A percentile compares a stretch with the other conserved stretches of the same genome.
These are phyloP conservation scores for Pseudopithomyces chartarum DNA, from an alignment of 2,329 filamentous ascomycete genomes.

Conservation along the genomic window DNA sequence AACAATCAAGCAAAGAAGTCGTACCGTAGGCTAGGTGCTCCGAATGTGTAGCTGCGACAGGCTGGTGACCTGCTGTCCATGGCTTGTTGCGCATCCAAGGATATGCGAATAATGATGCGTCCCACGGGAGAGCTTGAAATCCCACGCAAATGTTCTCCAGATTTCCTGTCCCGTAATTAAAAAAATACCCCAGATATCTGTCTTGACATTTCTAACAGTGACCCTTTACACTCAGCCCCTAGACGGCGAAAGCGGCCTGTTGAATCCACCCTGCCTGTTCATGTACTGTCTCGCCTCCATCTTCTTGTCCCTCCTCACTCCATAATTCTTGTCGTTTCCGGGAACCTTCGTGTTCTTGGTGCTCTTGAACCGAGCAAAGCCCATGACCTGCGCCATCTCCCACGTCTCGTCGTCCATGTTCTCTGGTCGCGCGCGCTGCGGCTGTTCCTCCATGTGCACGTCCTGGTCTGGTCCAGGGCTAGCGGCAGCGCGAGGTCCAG, in stretches of 20 bases:
- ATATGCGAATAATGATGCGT: too few relatives aligned
- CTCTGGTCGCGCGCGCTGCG: slow-evolving; percentile 26
- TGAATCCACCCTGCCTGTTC: slow-evolving; percentile 83
- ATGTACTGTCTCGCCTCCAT: slow-evolving; percentile 97
- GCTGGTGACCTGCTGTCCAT: background rate
- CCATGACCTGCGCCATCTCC: slow-evolving; percentile 85
- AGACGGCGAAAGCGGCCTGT: slow-evolving; percentile 68
- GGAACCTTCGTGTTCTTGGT: slow-evolving; percentile 89
- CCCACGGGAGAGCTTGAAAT: background rate
- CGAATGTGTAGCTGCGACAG: background rate
- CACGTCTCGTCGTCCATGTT: slow-evolving; percentile 67
- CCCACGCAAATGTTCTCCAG: background rate
- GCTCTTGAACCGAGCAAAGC: slow-evolving; percentile 81
- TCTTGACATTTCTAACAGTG: background rate
- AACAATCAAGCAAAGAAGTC: background rate
- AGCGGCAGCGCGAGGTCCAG: slow-evolving; percentile 13
- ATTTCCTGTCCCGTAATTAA: background rate
- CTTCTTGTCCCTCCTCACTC: slow-evolving; percentile 89
- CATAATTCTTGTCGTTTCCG: slow-evolving; percentile 80
- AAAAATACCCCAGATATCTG: background rate
- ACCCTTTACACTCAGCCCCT: slow-evolving; percentile 16
- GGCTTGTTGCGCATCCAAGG: background rate
- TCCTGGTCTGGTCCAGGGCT: slow-evolving; percentile 28
- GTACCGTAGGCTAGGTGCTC: slow-evolving; percentile 3
- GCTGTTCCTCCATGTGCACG: slow-evolving; percentile 33